Conservation (phyloP, 1,284 basidiomycete genomes). For the Leucoagaricus sp. region DNA sequence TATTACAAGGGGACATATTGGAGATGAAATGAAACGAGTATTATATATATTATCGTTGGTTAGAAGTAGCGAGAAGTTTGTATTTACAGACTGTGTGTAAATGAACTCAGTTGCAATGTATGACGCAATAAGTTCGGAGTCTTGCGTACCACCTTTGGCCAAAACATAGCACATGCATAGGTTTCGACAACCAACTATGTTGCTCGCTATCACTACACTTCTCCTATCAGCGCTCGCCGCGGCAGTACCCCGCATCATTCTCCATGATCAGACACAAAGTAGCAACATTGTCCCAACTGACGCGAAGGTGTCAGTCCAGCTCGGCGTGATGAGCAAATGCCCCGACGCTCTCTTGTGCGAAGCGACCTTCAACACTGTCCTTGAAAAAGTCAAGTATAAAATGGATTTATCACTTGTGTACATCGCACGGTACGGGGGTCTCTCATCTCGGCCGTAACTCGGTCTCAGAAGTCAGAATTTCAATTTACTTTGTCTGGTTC, state of each 20-base stretch:
- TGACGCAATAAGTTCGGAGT: slow-evolving; percentile 25
- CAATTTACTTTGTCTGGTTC: slow-evolving; percentile 5
- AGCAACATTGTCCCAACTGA: slow-evolving; percentile 19
- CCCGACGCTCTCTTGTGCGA: slow-evolving; percentile 82
- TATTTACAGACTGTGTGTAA: not conserved
- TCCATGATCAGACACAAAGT: slow-evolving; percentile 23
- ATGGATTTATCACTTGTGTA: slow-evolving; percentile 73
- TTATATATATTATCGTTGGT: not conserved
- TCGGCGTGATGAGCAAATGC: slow-evolving; percentile 81
- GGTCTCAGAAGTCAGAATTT: not conserved
- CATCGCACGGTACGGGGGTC: slow-evolving; percentile 63
- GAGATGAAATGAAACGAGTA: not conserved
- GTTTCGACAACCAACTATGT: slow-evolving; percentile 14
- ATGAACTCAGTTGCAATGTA: slow-evolving; percentile 16
- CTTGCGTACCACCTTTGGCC: no score
- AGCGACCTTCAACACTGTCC: slow-evolving; percentile 71
- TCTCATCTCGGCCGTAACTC: not conserved
- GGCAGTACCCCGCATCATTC: slow-evolving; percentile 22
- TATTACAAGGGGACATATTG: not conserved
- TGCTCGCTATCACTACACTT: slow-evolving; percentile 21
- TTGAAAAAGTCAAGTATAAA: slow-evolving; percentile 63
- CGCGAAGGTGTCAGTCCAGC: slow-evolving; percentile 55
- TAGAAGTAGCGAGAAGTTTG: not conserved
- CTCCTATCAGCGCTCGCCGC: slow-evolving; percentile 19
- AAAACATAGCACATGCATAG: slow-evolving; percentile 11